Evolutionary conservation across 2,329 filamentous ascomycete genomes (phyloP).

Genomic region (Cytospora piceae): DNA sequence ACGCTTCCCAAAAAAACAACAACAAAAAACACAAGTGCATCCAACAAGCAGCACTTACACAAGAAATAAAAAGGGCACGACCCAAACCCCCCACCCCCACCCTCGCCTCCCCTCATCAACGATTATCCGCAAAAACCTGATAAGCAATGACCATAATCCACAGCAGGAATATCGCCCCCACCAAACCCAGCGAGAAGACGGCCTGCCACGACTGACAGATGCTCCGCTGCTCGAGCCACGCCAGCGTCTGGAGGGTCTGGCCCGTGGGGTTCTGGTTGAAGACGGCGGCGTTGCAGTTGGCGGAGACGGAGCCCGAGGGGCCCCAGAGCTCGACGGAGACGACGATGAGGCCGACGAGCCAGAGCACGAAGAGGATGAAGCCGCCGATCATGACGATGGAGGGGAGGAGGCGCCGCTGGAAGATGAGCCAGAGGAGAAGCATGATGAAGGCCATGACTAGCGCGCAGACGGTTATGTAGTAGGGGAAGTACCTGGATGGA

Average conservation of each 20-base stretch:
- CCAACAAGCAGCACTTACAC: background rate
- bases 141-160: slow-evolving; percentile 72
- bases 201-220: slow-evolving; percentile 70
- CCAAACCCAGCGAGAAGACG: slow-evolving; percentile 64
- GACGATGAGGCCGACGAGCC: slow-evolving; percentile 67
- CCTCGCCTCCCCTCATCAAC: slow-evolving; percentile 24
- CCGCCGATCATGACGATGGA: slow-evolving; percentile 66
- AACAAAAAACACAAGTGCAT: too few relatives aligned
- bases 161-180: slow-evolving; percentile 63
- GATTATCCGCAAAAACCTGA: slow-evolving; percentile 58
- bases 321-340: slow-evolving; percentile 67
- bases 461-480: slow-evolving; percentile 61
- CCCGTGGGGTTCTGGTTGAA: slow-evolving; percentile 55
- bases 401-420: slow-evolving; percentile 62
- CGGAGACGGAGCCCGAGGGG: slow-evolving; percentile 59
- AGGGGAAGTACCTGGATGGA: slow-evolving; percentile 66
- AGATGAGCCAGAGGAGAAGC: slow-evolving; percentile 65
- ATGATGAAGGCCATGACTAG: slow-evolving; percentile 70
- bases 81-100: background rate
- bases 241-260: slow-evolving; percentile 58
- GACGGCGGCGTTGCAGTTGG: slow-evolving; percentile 62
- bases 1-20: too few relatives aligned
- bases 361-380: slow-evolving; percentile 70
- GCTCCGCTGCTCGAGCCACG: slow-evolving; percentile 65
- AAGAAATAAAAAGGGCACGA: background rate